These are phyloP conservation scores for Kluyveromyces nonfermentans DNA, from an alignment of 805 yeast species.

Conservation along the genomic window DNA sequence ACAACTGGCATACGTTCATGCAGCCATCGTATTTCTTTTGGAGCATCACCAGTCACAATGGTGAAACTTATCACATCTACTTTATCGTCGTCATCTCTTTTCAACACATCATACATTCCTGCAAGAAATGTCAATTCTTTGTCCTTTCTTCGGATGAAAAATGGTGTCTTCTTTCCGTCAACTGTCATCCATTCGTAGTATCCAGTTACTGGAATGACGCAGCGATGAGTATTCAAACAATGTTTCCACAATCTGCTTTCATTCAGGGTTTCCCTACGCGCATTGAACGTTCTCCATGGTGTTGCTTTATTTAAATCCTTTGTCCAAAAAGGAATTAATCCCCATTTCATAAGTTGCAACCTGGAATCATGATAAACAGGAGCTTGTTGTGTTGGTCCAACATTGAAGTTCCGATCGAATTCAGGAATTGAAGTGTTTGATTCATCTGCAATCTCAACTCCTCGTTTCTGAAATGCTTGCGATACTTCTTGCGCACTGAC, in stretches of 20 bases:
- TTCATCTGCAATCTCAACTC: constrained; percentile 13
- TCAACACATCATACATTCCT: constrained; percentile 36
- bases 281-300: constrained; percentile 54
- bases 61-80: constrained; percentile 39
- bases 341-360: constrained; percentile 64
- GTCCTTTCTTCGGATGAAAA: constrained; percentile 49
- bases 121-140: constrained; percentile 54
- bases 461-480: constrained; percentile 7
- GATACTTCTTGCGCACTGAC: constrained; percentile 18
- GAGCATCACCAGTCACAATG: constrained; percentile 66
- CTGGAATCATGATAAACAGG: constrained; percentile 31
- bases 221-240: constrained; percentile 41
- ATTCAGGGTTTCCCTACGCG: constrained; percentile 55
- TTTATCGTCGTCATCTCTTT: not conserved
- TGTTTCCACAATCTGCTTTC: constrained; percentile 49
- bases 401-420: constrained; percentile 36
- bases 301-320: constrained; percentile 28
- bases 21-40: constrained; percentile 51
- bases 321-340: constrained; percentile 65
- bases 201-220: constrained; percentile 73
- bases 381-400: constrained; percentile 49
- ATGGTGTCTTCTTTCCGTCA: constrained; percentile 45
- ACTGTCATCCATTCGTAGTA: constrained; percentile 69
- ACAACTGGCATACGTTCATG: constrained; percentile 76
- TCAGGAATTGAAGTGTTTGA: constrained; percentile 13